Conservation (phyloP, 495 filamentous ascomycete genomes). For the Glarea lozoyensis region DNA sequence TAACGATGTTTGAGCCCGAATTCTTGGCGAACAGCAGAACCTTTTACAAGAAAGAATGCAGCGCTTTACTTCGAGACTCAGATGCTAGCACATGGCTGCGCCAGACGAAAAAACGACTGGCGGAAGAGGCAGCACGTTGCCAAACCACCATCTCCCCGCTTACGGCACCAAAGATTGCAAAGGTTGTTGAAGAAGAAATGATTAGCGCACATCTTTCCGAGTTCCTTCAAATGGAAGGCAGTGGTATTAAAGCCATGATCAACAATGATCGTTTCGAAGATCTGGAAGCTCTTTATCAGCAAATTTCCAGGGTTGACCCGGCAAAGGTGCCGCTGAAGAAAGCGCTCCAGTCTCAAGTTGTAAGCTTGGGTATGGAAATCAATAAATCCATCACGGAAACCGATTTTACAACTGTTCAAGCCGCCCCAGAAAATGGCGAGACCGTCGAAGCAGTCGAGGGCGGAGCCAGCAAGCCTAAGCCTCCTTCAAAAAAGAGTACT, state of each 20-base stretch:
- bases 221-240: slow-evolving; percentile 75
- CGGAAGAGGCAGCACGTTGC: slow-evolving; percentile 76
- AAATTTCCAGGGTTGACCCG: slow-evolving; percentile 69
- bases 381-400: slow-evolving; percentile 49
- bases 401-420: slow-evolving; percentile 13
- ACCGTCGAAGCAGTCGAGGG: slow-evolving; percentile 28
- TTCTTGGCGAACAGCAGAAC: slow-evolving; percentile 59
- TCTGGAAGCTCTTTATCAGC: slow-evolving; percentile 64
- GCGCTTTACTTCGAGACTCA: slow-evolving; percentile 60
- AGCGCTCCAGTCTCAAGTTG: slow-evolving; percentile 62
- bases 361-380: slow-evolving; percentile 72
- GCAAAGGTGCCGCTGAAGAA: slow-evolving; percentile 62
- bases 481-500: slow-evolving; percentile 34
- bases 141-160: slow-evolving; percentile 62
- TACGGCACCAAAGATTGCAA: slow-evolving; percentile 64
- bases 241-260: slow-evolving; percentile 81
- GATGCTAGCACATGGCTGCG: slow-evolving; percentile 79
- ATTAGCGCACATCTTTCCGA: slow-evolving; percentile 68
- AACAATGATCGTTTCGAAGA: slow-evolving; percentile 77
- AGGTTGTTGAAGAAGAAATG: slow-evolving; percentile 72
- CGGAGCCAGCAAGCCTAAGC: slow-evolving; percentile 39
- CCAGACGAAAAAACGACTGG: slow-evolving; percentile 61
- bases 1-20: slow-evolving; percentile 70
- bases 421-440: slow-evolving; percentile 18
- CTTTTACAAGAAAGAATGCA: slow-evolving; percentile 74